Conservation (phyloP, 176 grass and related monocot species). For the Raddia distichophylla region DNA sequence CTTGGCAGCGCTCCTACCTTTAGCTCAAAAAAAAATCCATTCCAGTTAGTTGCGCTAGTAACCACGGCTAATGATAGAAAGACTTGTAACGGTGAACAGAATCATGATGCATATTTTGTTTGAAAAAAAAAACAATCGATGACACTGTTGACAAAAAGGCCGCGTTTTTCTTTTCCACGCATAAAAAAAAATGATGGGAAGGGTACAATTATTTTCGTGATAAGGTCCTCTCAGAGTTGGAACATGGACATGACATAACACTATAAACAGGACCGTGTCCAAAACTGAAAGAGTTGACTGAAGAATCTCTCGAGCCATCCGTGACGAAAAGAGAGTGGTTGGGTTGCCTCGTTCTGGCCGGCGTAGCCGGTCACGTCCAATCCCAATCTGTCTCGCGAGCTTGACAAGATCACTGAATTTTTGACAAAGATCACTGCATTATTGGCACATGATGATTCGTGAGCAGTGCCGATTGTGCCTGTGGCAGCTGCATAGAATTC, state of each 20-base stretch:
- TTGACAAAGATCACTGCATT: slow-evolving; percentile 26
- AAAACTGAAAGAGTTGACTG: slow-evolving; percentile 26
- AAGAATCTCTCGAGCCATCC: slow-evolving; percentile 4
- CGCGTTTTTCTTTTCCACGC: neutral
- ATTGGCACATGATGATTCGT: neutral
- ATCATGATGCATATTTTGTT: neutral
- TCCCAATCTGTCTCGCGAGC: neutral
- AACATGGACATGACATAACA: slow-evolving; percentile 22
- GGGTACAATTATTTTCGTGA: slow-evolving; percentile 37
- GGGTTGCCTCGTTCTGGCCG: slow-evolving; percentile 1
- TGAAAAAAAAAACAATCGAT: neutral
- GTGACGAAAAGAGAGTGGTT: slow-evolving; percentile 34
- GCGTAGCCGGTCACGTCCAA: slow-evolving; percentile 2
- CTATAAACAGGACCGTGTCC: neutral
- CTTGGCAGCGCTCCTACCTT: too few relatives aligned
- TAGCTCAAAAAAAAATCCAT: too few relatives aligned
- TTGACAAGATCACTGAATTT: too few relatives aligned
- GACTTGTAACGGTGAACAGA: neutral
- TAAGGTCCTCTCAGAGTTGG: neutral
- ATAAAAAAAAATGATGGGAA: neutral
- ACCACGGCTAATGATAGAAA: neutral
- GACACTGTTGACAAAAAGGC: neutral
- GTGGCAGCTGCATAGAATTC: neutral
- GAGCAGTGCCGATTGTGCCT: too few relatives aligned
- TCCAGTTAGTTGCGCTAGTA: too few relatives aligned